These are phyloP conservation scores for Pinus tabuliformis DNA, from an alignment of 75 land plant species.

Conservation along the genomic window DNA sequence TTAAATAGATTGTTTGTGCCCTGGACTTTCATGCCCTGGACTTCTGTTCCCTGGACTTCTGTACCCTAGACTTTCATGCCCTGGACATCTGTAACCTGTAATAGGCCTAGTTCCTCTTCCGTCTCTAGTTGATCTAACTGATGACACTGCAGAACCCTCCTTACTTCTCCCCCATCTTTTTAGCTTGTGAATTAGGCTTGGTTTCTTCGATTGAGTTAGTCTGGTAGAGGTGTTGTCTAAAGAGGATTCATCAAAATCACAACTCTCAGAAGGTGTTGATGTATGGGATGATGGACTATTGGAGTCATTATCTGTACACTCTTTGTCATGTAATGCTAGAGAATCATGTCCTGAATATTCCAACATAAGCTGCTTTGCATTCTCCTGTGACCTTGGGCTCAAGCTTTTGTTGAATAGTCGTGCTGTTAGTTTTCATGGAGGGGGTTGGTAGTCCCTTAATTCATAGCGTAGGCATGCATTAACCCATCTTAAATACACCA, in stretches of 20 bases:
- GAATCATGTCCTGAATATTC: conserved; percentile 75
- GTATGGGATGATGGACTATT: conserved; percentile 57
- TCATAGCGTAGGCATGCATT: conserved; percentile 95
- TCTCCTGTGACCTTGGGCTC: conserved; percentile 88
- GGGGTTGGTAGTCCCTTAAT: conserved; percentile 68
- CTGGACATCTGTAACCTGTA: conserved; percentile 2
- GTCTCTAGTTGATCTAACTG: conserved; percentile 45
- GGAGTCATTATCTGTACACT: conserved; percentile 22
- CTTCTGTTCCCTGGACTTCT: background rate
- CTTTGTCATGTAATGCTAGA: conserved; percentile 21
- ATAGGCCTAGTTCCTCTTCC: conserved; percentile 34
- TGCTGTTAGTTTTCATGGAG: conserved; percentile 66
- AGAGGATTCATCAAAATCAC: conserved; percentile 46
- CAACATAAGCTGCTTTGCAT: conserved; percentile 88
- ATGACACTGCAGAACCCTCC: conserved; percentile 64
- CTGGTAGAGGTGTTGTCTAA: conserved; percentile 16
- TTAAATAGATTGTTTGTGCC: conserved; percentile 24
- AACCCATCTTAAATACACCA: conserved; percentile 91
- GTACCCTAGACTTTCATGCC: background rate
- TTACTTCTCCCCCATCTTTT: conserved; percentile 89
- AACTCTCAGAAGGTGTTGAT: conserved; percentile 58
- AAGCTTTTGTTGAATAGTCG: conserved; percentile 73
- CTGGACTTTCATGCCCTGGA: background rate
- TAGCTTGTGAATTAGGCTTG: conserved; percentile 73
- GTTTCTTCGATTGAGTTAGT: conserved; percentile 36